Evolutionary conservation across 352 stramenopile genomes (phyloP).

Genomic region (Pythium periplocum): DNA sequence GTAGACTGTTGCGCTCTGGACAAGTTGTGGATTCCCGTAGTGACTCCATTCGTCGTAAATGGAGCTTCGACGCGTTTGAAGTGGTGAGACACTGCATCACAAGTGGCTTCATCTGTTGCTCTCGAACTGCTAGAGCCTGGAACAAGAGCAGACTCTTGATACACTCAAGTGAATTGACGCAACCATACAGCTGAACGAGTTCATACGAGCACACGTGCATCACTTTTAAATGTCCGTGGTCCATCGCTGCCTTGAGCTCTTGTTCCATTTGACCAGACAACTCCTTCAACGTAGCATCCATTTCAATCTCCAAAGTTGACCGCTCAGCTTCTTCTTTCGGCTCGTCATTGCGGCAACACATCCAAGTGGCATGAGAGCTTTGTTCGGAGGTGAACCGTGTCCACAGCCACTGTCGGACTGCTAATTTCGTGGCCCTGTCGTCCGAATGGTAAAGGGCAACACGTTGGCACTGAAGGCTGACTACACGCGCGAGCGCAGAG

Average conservation of each 20-base stretch:
- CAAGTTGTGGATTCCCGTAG: conserved; percentile 31
- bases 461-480: conserved; percentile 32
- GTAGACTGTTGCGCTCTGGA: conserved; percentile 39
- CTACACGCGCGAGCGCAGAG: no score
- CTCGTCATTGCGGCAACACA: conserved; percentile 23
- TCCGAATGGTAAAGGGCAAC: conserved; percentile 32
- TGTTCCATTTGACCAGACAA: conserved; percentile 8
- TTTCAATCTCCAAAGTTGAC: conserved; percentile 3
- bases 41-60: conserved; percentile 37
- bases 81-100: conserved; percentile 32
- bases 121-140: conserved; percentile 39
- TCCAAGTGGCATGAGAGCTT: conserved; percentile 35
- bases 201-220: conserved; percentile 46
- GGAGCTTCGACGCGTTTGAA: conserved; percentile 40
- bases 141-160: conserved; percentile 58
- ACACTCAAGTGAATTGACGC: conserved; percentile 33
- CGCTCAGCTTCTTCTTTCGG: conserved; percentile 5
- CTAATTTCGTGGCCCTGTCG: conserved; percentile 13
- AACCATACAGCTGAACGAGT: conserved; percentile 51
- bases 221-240: conserved; percentile 31
- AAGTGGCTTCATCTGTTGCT: conserved; percentile 23
- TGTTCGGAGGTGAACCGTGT: conserved; percentile 36
- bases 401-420: conserved; percentile 32
- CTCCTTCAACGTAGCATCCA: background rate
- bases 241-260: conserved; percentile 26